Evolutionary conservation across 2,329 filamentous ascomycete genomes (phyloP).

Genomic region (Claviceps maximensis): DNA sequence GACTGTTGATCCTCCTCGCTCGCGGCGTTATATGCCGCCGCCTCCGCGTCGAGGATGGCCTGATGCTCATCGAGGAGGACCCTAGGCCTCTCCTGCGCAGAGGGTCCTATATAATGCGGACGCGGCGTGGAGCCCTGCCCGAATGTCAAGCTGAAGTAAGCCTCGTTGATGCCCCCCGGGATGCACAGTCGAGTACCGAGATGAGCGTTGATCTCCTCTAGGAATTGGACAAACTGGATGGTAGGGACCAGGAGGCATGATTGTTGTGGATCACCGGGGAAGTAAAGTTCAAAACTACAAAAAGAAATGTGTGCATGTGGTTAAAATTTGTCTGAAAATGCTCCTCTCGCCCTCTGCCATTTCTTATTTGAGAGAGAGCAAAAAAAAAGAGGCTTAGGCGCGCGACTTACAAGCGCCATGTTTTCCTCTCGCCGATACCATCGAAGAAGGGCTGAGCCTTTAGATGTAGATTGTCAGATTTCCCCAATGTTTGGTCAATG

Average conservation of each 20-base stretch:
- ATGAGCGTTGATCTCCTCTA: slow-evolving; percentile 50
- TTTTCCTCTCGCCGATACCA: slow-evolving; percentile 40
- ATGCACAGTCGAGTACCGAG: slow-evolving; percentile 43
- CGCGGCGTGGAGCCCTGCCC: slow-evolving; percentile 43
- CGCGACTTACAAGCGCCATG: slow-evolving; percentile 62
- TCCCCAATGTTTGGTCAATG: too few relatives aligned
- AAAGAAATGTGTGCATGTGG: background rate
- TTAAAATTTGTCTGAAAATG: background rate
- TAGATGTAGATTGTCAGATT: background rate
- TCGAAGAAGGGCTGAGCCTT: slow-evolving; percentile 41
- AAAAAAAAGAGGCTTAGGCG: too few relatives aligned
- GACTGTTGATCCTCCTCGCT: background rate
- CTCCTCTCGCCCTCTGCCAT: background rate
- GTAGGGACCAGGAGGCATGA: slow-evolving; percentile 57
- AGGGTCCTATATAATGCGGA: slow-evolving; percentile 46
- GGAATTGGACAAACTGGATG: slow-evolving; percentile 48
- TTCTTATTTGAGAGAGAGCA: background rate
- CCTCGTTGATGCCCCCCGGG: slow-evolving; percentile 34
- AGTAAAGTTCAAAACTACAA: slow-evolving; percentile 52
- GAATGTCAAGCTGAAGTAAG: slow-evolving; percentile 51
- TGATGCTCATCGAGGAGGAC: background rate
- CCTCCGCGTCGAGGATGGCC: slow-evolving; percentile 12
- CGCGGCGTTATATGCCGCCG: slow-evolving; percentile 18
- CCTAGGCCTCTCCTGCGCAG: slow-evolving; percentile 14
- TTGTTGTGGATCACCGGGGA: slow-evolving; percentile 31